A percentile compares a stretch with the other conserved stretches of the same genome.
phyloP scores from a whole-genome alignment of 2,329 filamentous ascomycete species.

The Fusarium begoniae region DNA sequence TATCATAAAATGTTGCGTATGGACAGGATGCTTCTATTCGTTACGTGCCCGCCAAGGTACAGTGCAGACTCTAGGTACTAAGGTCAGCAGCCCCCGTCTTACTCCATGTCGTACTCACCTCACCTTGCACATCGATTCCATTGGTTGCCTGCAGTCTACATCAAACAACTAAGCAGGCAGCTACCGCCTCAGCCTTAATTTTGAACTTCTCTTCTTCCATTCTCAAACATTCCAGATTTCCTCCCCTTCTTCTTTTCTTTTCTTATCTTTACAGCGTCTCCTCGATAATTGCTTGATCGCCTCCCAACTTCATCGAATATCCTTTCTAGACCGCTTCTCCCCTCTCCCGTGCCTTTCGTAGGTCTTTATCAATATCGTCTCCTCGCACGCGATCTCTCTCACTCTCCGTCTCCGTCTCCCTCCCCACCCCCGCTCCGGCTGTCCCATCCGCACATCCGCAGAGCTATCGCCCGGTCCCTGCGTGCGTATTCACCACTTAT shows the following conservation, averaged over 20 bases:
- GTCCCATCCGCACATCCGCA: slow-evolving; percentile 7
- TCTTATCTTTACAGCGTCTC: slow-evolving; percentile 1
- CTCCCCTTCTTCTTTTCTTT: background rate
- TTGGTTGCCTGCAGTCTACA: slow-evolving; percentile 41
- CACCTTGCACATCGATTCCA: slow-evolving; percentile 23
- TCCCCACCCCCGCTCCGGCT: slow-evolving; percentile 36
- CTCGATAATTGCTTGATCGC: slow-evolving; percentile 2
- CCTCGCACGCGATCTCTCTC: slow-evolving; percentile 21
- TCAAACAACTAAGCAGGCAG: slow-evolving; percentile 37
- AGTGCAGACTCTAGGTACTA: background rate
- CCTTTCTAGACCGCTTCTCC: background rate
- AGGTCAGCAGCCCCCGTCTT: slow-evolving; percentile 7
- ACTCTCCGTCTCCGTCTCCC: background rate
- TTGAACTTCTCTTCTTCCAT: slow-evolving; percentile 14
- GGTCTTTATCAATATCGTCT: background rate
- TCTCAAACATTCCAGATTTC: background rate
- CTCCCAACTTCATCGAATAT: background rate
- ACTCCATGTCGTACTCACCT: slow-evolving; percentile 11
- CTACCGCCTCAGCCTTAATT: slow-evolving; percentile 34
- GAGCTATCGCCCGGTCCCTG: slow-evolving; percentile 14
- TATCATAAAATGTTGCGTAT: background rate
- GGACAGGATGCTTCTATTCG: background rate
- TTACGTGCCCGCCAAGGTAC: background rate
- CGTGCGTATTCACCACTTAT: slow-evolving; percentile 7
- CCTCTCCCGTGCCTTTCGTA: background rate